phyloP scores from a whole-genome alignment of 139 green algal genomes.

The Volvox africanus region DNA sequence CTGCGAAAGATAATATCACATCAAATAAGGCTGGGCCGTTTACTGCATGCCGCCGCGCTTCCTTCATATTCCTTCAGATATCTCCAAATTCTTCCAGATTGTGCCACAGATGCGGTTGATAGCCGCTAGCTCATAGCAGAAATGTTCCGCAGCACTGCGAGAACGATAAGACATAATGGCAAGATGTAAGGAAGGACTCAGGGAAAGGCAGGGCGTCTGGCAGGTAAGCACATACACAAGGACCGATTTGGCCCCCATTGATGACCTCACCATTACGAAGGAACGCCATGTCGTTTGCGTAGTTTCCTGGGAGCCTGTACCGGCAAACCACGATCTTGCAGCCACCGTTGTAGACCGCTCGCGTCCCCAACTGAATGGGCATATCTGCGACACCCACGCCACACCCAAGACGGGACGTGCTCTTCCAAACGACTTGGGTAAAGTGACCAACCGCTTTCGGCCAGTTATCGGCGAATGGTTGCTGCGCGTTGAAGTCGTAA shows the following conservation, averaged over 20 bases:
- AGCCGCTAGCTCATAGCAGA: no score
- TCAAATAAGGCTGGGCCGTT: no score
- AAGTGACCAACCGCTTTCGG: not conserved
- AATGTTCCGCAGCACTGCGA: not conserved
- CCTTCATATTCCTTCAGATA: no score
- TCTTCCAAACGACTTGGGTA: not conserved
- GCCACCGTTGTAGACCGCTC: not conserved
- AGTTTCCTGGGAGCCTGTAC: not conserved
- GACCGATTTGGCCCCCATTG: not conserved
- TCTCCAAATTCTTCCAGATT: no score
- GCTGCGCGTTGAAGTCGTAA: not conserved
- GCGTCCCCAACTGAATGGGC: not conserved
- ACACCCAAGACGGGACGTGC: not conserved
- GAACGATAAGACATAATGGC: not conserved
- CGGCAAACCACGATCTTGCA: constrained; percentile 17
- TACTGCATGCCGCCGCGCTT: no score
- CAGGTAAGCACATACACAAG: not conserved
- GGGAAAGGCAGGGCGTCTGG: no score
- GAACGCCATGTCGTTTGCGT: not conserved
- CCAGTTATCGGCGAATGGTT: not conserved
- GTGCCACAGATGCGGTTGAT: no score
- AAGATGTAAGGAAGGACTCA: no score
- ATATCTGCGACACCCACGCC: not conserved
- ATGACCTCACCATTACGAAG: not conserved
- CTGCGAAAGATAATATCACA: no score